phyloP scores from a whole-genome alignment of 2,329 filamentous ascomycete species.

The Aspergillus tamarii region DNA sequence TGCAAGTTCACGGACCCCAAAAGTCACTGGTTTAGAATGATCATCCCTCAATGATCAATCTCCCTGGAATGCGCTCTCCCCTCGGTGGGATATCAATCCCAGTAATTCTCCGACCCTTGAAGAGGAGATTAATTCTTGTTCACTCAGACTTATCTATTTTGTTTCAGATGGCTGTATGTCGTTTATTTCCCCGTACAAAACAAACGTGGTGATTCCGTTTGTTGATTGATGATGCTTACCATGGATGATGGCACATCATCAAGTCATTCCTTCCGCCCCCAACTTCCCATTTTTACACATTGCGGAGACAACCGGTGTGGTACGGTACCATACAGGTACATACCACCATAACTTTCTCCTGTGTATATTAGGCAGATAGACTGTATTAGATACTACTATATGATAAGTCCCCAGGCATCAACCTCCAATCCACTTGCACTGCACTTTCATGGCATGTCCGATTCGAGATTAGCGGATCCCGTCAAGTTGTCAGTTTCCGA shows the following conservation, averaged over 20 bases:
- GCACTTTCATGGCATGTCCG: neutral
- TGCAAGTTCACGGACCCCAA: slow-evolving; percentile 6
- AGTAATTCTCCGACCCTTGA: neutral
- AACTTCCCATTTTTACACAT: neutral
- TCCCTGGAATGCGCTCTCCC: neutral
- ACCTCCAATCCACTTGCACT: too few relatives aligned
- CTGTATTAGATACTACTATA: neutral
- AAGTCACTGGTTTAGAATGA: neutral
- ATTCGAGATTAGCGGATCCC: neutral
- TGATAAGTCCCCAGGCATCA: neutral
- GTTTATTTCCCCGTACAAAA: neutral
- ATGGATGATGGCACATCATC: neutral
- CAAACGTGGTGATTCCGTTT: neutral
- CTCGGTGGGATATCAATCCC: neutral
- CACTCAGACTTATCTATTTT: neutral
- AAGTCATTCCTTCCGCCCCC: neutral
- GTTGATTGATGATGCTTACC: neutral
- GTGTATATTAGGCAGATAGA: neutral
- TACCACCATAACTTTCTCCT: neutral
- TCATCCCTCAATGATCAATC: neutral
- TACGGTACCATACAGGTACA: slow-evolving; percentile 6
- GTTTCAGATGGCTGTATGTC: neutral
- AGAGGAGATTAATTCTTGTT: neutral
- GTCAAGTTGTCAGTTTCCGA: neutral
- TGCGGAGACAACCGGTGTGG: neutral